phyloP scores from a whole-genome alignment of 2,329 filamentous ascomycete species.

The Dothiorella sarmentorum region DNA sequence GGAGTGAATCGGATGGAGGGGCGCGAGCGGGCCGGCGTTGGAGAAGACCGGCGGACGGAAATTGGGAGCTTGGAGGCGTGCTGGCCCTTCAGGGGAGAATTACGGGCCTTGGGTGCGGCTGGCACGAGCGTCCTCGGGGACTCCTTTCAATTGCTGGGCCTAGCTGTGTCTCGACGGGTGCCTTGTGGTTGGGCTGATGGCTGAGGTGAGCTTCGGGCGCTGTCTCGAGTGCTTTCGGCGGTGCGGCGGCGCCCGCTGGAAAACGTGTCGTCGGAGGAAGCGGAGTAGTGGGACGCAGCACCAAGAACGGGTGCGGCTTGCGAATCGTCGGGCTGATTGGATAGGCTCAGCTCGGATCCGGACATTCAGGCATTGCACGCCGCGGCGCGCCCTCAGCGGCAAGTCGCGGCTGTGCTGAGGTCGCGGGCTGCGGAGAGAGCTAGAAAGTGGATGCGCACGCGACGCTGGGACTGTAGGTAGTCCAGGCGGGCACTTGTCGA shows the following conservation, averaged over 20 bases:
- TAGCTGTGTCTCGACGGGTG: neutral
- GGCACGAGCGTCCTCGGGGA: constrained; percentile 12
- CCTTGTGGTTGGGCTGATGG: neutral
- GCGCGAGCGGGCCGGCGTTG: neutral
- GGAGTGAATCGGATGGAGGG: neutral
- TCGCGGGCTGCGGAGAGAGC: neutral
- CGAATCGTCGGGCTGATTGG: constrained; percentile 6
- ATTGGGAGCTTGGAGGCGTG: neutral
- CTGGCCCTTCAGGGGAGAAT: constrained; percentile 16
- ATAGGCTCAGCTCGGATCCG: constrained; percentile 14
- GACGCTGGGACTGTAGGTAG: neutral
- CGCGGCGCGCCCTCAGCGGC: neutral
- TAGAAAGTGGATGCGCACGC: neutral
- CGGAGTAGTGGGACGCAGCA: constrained; percentile 8
- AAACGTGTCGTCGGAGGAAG: constrained; percentile 15
- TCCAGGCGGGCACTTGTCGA: neutral
- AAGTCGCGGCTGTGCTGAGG: neutral
- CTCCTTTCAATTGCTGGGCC: constrained; percentile 13
- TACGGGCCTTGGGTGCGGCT: constrained; percentile 10
- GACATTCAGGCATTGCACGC: neutral
- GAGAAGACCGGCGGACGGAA: constrained; percentile 3
- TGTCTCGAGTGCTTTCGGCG: constrained; percentile 3
- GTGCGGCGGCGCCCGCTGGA: constrained; percentile 9
- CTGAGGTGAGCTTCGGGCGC: neutral
- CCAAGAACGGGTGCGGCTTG: constrained; percentile 8